These are phyloP conservation scores for Aspergillus incahuasiensis DNA, from an alignment of 495 filamentous ascomycete species.

Conservation along the genomic window DNA sequence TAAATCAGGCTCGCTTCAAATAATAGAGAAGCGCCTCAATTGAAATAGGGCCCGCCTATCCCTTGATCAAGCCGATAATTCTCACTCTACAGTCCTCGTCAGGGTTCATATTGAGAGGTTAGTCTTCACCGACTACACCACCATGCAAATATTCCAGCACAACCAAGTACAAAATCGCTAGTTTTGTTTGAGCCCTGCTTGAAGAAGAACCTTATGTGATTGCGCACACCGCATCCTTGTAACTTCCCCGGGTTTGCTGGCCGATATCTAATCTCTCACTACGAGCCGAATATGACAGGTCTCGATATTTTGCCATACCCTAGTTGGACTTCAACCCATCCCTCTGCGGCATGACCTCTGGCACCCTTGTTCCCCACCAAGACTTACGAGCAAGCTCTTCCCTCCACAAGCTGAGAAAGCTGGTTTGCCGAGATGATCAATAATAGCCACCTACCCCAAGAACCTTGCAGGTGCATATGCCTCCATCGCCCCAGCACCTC, in stretches of 20 bases:
- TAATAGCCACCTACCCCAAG: not conserved
- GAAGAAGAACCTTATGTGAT: not conserved
- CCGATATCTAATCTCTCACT: constrained; percentile 8
- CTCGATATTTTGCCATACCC: not conserved
- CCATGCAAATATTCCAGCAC: not conserved
- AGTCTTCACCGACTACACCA: not conserved
- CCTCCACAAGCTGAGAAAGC: not conserved
- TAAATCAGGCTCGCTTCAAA: not conserved
- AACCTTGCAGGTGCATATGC: not conserved
- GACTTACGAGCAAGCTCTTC: not conserved
- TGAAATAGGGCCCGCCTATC: not conserved
- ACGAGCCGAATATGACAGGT: constrained; percentile 10
- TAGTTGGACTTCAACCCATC: not conserved
- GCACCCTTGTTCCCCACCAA: not conserved
- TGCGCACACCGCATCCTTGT: constrained; percentile 11
- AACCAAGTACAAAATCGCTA: not conserved
- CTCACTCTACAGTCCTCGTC: too few species aligned
- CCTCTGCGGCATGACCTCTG: not conserved
- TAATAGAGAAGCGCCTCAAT: not conserved
- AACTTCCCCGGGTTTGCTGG: not conserved
- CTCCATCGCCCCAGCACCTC: not conserved
- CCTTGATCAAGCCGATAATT: constrained; percentile 3
- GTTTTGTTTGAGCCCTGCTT: not conserved
- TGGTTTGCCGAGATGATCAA: not conserved
- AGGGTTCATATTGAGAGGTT: too few species aligned